A percentile compares a stretch with the other conserved stretches of the same genome.
These are phyloP conservation scores for Hyaloraphidium curvatum DNA, from an alignment of 192 early-diverging fungal genomes.

Conservation along the genomic window DNA sequence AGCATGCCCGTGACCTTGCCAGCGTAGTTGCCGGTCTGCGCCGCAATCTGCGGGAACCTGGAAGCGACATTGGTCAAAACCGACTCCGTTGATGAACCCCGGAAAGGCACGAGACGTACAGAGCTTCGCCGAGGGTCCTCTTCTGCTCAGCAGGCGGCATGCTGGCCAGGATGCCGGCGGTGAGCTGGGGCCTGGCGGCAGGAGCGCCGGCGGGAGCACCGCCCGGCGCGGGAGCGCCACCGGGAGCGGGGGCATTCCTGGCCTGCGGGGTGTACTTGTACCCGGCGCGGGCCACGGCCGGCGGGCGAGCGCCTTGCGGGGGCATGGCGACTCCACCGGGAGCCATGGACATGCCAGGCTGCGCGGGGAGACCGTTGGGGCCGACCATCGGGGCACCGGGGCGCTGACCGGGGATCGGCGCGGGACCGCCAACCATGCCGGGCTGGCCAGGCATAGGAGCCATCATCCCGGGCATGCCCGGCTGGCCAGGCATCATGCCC, in stretches of 20 bases:
- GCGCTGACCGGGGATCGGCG: constrained; percentile 10
- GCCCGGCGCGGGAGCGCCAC: constrained; percentile 9
- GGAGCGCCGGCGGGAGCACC: constrained; percentile 14
- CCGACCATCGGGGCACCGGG: background rate
- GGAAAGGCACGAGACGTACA: no score
- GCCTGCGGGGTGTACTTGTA: constrained; percentile 30
- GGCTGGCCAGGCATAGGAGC: constrained; percentile 22
- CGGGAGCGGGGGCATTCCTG: constrained; percentile 20
- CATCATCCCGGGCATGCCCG: constrained; percentile 25
- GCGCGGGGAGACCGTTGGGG: constrained; percentile 2
- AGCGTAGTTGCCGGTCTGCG: constrained; percentile 50
- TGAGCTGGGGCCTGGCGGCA: constrained; percentile 26
- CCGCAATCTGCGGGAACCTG: constrained; percentile 65
- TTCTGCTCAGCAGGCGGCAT: constrained; percentile 77
- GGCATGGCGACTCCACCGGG: constrained; percentile 6
- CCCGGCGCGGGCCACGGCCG: constrained; percentile 5
- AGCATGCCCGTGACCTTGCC: constrained; percentile 99
- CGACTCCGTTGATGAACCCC: no score
- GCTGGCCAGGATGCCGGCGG: constrained; percentile 60
- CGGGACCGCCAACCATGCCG: constrained; percentile 9
- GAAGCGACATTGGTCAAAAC: no score
- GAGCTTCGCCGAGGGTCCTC: constrained; percentile 85
- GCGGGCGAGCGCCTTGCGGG: constrained; percentile 4
- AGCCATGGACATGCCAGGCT: constrained; percentile 4
- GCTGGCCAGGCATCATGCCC: no score